Base-by-base conservation (phyloP, 2,329 filamentous ascomycete species). In the Pseudodiploospora longispora region DNA sequence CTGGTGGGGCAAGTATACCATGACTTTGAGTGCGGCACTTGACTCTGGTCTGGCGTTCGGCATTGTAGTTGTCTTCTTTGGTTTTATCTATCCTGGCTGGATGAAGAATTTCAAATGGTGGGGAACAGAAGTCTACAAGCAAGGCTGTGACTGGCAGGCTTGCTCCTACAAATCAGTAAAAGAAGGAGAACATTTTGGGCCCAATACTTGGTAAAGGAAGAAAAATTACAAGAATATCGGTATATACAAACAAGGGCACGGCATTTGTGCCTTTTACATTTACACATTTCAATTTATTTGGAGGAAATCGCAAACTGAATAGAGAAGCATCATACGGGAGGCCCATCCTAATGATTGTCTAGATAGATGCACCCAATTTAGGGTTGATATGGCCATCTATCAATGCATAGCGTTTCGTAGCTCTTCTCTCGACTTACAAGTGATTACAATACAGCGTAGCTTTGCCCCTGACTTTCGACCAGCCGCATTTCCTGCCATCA, bases 1-100 rank as follows among this genome's bases (percentile, higher is more conserved):
- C 1, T 95, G 88, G 88, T 94, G 88, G 88, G 80, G 80, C 39
- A 93, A 94, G 64, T 94, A 94, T 62, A 91, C 86, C 35, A 93
- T 94, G 86, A 90, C 87, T 4, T 70, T 94, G 42, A 87, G 83
- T 46, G 87, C 87, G 0, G 88, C 86, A 2, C 71, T 94, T 44
- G 88, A 94, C 59, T 89, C 84, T 1, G 87, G 87, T 1, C 69
- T 94, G 19, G 87, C 88, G 1, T 86, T 90, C 55, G 85, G 85
- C 29, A 82, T 93, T 32, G 81, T 94, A 7, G 76, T 91, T 4
- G 82, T 93, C 28, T 94, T 94, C 60, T 91, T 95, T 55, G 85
- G 81, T 1, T 85, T 94, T 52, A 75, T 93, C n/a, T 91, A 89
- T 58, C 84, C 87, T 0, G 85, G 85, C 0, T 78, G 74, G 70